These are phyloP conservation scores for Lichtheimia hyalospora DNA, from an alignment of 371 early-diverging fungal species.

Conservation along the genomic window DNA sequence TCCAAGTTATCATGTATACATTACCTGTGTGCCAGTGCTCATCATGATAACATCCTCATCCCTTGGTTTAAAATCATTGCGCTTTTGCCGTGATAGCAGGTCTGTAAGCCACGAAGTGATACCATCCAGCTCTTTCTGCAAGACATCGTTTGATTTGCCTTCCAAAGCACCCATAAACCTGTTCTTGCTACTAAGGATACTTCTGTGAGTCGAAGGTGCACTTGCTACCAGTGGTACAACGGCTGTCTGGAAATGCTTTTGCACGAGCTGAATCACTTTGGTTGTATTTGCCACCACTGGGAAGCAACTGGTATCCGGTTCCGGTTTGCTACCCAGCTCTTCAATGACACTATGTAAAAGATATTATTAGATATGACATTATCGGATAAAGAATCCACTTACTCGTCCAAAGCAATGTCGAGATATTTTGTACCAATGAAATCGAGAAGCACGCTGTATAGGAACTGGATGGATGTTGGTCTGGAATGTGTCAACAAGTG, in stretches of 20 bases:
- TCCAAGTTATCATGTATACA: neutral
- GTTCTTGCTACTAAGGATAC: constrained; percentile 83
- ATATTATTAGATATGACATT: neutral
- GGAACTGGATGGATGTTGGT: constrained; percentile 32
- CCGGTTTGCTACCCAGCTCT: constrained; percentile 64
- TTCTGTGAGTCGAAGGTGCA: constrained; percentile 83
- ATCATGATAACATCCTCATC: constrained; percentile 80
- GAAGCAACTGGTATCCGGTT: constrained; percentile 77
- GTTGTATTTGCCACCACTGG: constrained; percentile 70
- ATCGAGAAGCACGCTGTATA: constrained; percentile 76
- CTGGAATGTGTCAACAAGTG: constrained; percentile 9
- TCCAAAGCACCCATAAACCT: constrained; percentile 81
- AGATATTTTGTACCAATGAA: constrained; percentile 79
- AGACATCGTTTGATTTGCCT: constrained; percentile 69
- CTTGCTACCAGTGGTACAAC: constrained; percentile 77
- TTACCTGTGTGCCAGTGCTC: constrained; percentile 69
- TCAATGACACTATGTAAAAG: constrained; percentile 65
- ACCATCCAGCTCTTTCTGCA: constrained; percentile 79
- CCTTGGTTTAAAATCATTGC: constrained; percentile 78
- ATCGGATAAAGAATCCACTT: constrained; percentile 19
- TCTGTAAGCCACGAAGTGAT: constrained; percentile 58
- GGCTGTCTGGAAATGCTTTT: constrained; percentile 86
- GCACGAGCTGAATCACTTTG: constrained; percentile 78
- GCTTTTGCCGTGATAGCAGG: constrained; percentile 66
- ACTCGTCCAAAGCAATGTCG: constrained; percentile 82